Evolutionary conservation across 1,284 basidiomycete species (phyloP).

Genomic region (Ustilago cynodontis): DNA sequence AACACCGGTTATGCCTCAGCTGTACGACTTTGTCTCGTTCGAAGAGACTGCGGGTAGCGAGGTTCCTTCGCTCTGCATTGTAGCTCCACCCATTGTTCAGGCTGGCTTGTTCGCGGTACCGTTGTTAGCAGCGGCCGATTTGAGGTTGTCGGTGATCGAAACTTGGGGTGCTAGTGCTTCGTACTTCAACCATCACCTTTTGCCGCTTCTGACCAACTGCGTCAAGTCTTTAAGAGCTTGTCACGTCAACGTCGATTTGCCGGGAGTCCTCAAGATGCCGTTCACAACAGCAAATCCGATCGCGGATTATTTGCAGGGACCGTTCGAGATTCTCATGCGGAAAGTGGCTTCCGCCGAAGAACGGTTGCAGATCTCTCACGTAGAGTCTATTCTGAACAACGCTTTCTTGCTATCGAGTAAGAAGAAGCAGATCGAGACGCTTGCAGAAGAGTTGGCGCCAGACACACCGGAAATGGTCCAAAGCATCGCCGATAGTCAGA

Average conservation of each 20-base stretch:
- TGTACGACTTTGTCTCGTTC: conserved; percentile 46
- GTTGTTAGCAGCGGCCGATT: conserved; percentile 40
- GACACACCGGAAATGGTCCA: conserved; percentile 46
- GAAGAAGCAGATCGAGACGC: conserved; percentile 33
- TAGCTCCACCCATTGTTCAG: conserved; percentile 40
- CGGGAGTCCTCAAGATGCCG: conserved; percentile 38
- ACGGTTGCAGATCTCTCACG: conserved; percentile 38
- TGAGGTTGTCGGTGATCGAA: conserved; percentile 45
- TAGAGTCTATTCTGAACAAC: conserved; percentile 41
- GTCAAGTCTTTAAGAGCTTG: conserved; percentile 46
- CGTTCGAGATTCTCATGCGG: conserved; percentile 48
- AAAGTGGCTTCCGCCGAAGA: conserved; percentile 37
- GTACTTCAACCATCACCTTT: conserved; percentile 46
- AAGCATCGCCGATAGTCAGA: conserved; percentile 45
- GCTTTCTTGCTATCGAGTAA: conserved; percentile 27
- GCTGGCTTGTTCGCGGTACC: conserved; percentile 45
- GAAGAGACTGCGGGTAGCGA: conserved; percentile 39
- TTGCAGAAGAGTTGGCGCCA: conserved; percentile 37
- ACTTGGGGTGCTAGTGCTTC: conserved; percentile 42
- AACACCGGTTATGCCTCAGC: conserved; percentile 43
- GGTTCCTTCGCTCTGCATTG: conserved; percentile 41
- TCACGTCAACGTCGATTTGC: conserved; percentile 39
- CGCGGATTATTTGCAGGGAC: conserved; percentile 42
- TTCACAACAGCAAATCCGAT: conserved; percentile 41
- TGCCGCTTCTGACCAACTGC: conserved; percentile 42